phyloP scores from a whole-genome alignment of 2,329 filamentous ascomycete genomes.

The Ophioceras dolichostomum region DNA sequence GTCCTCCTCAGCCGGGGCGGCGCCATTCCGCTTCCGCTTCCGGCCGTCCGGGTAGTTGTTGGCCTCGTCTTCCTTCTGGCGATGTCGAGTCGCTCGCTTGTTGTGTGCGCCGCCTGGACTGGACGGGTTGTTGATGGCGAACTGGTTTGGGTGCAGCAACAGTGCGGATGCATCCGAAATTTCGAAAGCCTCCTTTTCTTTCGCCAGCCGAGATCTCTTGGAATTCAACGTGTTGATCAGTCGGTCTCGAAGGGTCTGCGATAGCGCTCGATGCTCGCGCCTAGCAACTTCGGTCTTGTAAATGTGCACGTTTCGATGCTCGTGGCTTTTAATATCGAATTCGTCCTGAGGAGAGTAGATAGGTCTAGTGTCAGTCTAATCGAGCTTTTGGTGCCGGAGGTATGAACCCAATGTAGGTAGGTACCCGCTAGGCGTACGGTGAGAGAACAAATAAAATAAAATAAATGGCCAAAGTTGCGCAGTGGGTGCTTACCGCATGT shows the following conservation, averaged over 20 bases:
- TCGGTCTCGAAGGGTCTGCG: conserved; percentile 51
- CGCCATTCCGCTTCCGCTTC: conserved; percentile 48
- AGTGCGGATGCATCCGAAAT: conserved; percentile 54
- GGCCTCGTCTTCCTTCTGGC: conserved; percentile 48
- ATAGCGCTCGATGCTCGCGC: conserved; percentile 46
- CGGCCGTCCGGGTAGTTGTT: conserved; percentile 41
- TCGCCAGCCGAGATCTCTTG: conserved; percentile 51
- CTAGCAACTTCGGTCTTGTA: conserved; percentile 52
- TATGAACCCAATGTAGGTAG: too few species aligned
- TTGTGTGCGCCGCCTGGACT: conserved; percentile 51
- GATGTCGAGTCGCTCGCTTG: conserved; percentile 50
- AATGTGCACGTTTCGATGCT: conserved; percentile 45
- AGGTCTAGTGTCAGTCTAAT: conserved; percentile 5
- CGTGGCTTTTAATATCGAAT: conserved; percentile 47
- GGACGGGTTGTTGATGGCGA: conserved; percentile 50
- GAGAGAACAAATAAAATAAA: too few species aligned
- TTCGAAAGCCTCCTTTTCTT: conserved; percentile 57
- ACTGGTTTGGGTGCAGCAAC: conserved; percentile 56
- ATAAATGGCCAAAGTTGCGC: neutral
- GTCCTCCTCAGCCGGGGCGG: conserved; percentile 47
- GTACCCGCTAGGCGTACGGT: too few species aligned
- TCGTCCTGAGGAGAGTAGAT: conserved; percentile 35
- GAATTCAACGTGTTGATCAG: conserved; percentile 52
- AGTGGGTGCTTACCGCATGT: conserved; percentile 54
- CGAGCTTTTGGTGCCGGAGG: conserved; percentile 2